A percentile compares a stretch with the other conserved stretches of the same genome.
Evolutionary conservation across 345 rosid species (phyloP).

Genomic region (Hibiscus mutabilis): DNA sequence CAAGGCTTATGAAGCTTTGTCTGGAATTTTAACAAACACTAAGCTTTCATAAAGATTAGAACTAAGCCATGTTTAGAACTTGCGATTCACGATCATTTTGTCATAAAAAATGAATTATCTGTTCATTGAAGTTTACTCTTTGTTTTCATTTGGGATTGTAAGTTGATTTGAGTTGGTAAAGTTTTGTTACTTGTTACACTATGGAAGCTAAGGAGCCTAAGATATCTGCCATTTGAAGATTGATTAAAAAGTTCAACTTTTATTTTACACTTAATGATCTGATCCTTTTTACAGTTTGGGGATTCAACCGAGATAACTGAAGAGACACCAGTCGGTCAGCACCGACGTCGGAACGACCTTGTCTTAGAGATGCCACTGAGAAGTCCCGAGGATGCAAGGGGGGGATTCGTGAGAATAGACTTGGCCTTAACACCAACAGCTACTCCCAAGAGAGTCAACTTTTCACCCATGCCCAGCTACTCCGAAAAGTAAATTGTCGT

Average conservation of each 20-base stretch:
- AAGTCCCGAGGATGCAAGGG: conserved; percentile 32
- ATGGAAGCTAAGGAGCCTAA: not conserved
- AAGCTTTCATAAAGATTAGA: not conserved
- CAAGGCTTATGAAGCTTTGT: not conserved
- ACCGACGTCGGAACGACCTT: conserved; percentile 26
- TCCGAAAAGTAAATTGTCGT: conserved; percentile 40
- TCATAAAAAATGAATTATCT: not conserved
- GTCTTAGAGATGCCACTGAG: conserved; percentile 40
- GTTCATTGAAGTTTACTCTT: not conserved
- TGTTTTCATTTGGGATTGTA: not conserved
- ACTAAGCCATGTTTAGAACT: no score
- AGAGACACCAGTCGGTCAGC: conserved; percentile 31
- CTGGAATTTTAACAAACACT: not conserved
- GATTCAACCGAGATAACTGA: conserved; percentile 57
- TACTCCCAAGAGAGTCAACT: conserved; percentile 64
- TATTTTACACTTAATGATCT: not conserved
- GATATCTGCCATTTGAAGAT: not conserved
- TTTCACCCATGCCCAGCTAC: conserved; percentile 78
- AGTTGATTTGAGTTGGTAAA: not conserved
- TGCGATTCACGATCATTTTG: not conserved
- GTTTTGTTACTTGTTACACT: not conserved
- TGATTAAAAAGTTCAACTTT: not conserved
- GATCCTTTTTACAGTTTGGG: conserved; percentile 32
- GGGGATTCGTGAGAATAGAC: conserved; percentile 33
- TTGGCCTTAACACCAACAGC: conserved; percentile 47